A percentile compares a stretch with the other conserved stretches of the same genome.
Conservation (phyloP, 2,329 filamentous ascomycete species). For the Hawksworthiomyces lignivorus region DNA sequence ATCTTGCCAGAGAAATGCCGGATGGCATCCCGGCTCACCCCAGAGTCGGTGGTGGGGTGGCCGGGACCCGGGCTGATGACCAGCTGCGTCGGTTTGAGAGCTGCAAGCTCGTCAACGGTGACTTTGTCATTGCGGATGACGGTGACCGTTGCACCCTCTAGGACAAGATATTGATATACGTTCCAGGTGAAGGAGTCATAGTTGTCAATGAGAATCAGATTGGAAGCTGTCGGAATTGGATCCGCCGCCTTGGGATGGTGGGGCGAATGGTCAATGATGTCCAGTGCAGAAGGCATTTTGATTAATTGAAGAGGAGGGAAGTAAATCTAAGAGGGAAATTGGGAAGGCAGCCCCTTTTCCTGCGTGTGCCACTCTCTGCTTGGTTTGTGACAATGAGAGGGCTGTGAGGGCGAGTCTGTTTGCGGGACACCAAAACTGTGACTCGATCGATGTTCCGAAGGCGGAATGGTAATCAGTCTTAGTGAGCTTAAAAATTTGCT, state of each 20-base stretch:
- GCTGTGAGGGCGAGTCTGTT: too few relatives aligned
- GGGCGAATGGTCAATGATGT: conserved; percentile 73
- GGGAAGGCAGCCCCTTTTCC: too few relatives aligned
- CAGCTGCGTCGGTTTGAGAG: conserved; percentile 81
- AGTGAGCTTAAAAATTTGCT: too few relatives aligned
- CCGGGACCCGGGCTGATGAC: conserved; percentile 93
- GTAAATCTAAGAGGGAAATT: not conserved
- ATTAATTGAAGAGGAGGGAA: too few relatives aligned
- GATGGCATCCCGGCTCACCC: conserved; percentile 88
- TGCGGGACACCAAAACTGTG: too few relatives aligned
- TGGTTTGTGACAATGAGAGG: too few relatives aligned
- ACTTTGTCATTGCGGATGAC: conserved; percentile 93
- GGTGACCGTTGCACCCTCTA: conserved; percentile 88
- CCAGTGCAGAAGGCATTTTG: conserved; percentile 38
- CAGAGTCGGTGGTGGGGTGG: conserved; percentile 84
- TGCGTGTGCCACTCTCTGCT: too few relatives aligned
- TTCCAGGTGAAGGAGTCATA: conserved; percentile 99
- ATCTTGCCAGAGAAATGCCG: conserved; percentile 89
- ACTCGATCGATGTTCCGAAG: too few relatives aligned
- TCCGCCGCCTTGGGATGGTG: conserved; percentile 69
- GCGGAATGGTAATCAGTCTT: too few relatives aligned
- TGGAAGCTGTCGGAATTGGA: conserved; percentile 71
- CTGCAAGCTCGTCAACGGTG: conserved; percentile 72
- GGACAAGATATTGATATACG: conserved; percentile 92
- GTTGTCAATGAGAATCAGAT: conserved; percentile 94